Base-by-base conservation (phyloP, 2,329 filamentous ascomycete species). In the Xylariaceae sp. region DNA sequence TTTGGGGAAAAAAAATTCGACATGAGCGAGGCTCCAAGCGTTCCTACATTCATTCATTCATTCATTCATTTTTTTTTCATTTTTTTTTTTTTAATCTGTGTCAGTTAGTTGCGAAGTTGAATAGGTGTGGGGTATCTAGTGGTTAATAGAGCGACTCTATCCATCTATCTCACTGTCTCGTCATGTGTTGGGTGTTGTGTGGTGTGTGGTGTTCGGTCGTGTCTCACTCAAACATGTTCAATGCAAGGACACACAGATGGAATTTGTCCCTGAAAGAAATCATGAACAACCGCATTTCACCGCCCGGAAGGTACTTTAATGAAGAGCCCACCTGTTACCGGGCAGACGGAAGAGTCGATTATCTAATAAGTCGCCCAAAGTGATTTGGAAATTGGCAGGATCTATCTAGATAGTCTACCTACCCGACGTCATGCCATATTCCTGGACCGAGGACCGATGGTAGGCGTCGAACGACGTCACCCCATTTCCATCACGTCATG, bases 11-110 rank as follows among this genome's bases (percentile, higher is more conserved):
- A 19, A 19, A 19, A 19, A 19, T 19, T 52, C 66, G 62, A 78
- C 76, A 70, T 71, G 71, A 74, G 74, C 74, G 75, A 73, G 76
- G 76, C 76, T 79, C 76, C 76, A 61, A 68, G 74, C 67, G 76
- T 67, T 74, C 75, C 76, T 61, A 77, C 72, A 77, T 76, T 51
- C 56, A n/a, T 40, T 34, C 40, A 40, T 39, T 31, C 37, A 41
- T 49, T 35, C 26, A 3, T 26, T 31, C 19, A 30, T 30, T 37
- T 31, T 29, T 4, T 41, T 44, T 12, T 34, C 11, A 27, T 40
- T 3, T 19, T 8, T 4, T 26, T 35, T 6, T 19, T 37, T 19
- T 19, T 19, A 9, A n/a, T 30, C 3, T 2, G 12, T 37, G 8
- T 11, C 35, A 37, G 35, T 11, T 51, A 51, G 48, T 35, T 49